Conservation (phyloP, 2,329 filamentous ascomycete genomes). For the Hypoxylon sp. region DNA sequence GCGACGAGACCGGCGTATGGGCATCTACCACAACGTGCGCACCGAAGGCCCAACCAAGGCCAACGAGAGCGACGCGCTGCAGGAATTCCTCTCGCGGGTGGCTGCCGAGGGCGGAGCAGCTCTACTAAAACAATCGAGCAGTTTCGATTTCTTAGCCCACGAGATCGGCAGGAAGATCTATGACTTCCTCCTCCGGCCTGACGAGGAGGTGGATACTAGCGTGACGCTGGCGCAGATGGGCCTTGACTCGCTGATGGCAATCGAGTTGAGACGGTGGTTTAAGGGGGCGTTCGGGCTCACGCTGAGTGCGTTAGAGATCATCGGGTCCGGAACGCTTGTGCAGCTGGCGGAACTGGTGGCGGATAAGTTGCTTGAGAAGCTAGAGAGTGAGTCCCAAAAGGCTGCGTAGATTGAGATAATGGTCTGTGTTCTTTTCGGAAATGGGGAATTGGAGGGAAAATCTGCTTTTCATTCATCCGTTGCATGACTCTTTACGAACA, state of each 20-base stretch:
- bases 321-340: conserved; percentile 36
- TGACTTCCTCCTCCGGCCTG: conserved; percentile 42
- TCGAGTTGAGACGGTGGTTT: conserved; percentile 53
- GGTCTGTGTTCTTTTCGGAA: background rate
- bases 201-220: conserved; percentile 43
- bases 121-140: conserved; percentile 27
- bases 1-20: conserved; percentile 50
- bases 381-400: conserved; percentile 32
- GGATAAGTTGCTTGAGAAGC: conserved; percentile 35
- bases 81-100: conserved; percentile 40
- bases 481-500: background rate
- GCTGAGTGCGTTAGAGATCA: conserved; percentile 43
- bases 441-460: background rate
- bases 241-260: conserved; percentile 52
- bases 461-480: conserved; percentile 2
- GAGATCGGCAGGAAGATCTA: conserved; percentile 47
- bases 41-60: conserved; percentile 17
- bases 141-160: conserved; percentile 39
- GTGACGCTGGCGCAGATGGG: conserved; percentile 48
- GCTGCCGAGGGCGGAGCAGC: conserved; percentile 21
- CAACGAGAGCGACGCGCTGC: conserved; percentile 41
- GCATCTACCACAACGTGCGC: conserved; percentile 48
- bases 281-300: conserved; percentile 48
- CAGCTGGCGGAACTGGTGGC: conserved; percentile 38
- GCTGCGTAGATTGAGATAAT: conserved; percentile 4